Conservation (phyloP, 345 rosid species). For the Balakata baccata region DNA sequence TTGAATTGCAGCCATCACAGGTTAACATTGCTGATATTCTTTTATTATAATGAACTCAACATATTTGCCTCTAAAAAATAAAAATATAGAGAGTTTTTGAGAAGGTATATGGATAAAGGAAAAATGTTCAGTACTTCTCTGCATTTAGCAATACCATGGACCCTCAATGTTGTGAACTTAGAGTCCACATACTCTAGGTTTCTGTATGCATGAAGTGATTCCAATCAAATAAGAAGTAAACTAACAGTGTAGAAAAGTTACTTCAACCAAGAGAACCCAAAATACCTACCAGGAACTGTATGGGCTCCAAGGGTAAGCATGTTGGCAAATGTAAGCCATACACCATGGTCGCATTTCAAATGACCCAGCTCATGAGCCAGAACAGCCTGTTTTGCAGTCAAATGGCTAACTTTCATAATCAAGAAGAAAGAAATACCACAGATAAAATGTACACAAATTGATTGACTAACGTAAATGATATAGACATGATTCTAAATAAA, state of each 20-base stretch:
- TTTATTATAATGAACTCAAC: too few relatives aligned
- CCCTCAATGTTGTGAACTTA: neutral
- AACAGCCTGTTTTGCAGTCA: constrained; percentile 59
- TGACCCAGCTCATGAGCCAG: constrained; percentile 97
- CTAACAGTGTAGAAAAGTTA: neutral
- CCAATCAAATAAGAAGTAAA: neutral
- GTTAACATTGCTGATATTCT: neutral
- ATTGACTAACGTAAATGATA: neutral
- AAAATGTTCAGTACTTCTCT: neutral
- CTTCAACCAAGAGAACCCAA: constrained; percentile 8
- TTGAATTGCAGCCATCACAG: neutral
- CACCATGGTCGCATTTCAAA: constrained; percentile 94
- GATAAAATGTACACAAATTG: neutral
- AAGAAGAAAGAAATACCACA: constrained; percentile 1
- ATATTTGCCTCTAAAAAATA: neutral
- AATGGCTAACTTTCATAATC: constrained; percentile 16
- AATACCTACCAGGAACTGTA: constrained; percentile 74
- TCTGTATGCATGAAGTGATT: neutral
- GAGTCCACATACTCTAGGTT: neutral
- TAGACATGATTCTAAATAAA: neutral
- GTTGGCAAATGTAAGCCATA: constrained; percentile 96
- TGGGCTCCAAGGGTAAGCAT: constrained; percentile 92
- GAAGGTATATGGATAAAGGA: neutral
- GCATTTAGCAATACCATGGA: neutral
- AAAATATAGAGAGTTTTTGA: neutral